Evolutionary conservation across 345 rosid genomes (phyloP), one percentile per base, ranked within the genome.

Genomic region (Barbarea vulgaris): DNA sequence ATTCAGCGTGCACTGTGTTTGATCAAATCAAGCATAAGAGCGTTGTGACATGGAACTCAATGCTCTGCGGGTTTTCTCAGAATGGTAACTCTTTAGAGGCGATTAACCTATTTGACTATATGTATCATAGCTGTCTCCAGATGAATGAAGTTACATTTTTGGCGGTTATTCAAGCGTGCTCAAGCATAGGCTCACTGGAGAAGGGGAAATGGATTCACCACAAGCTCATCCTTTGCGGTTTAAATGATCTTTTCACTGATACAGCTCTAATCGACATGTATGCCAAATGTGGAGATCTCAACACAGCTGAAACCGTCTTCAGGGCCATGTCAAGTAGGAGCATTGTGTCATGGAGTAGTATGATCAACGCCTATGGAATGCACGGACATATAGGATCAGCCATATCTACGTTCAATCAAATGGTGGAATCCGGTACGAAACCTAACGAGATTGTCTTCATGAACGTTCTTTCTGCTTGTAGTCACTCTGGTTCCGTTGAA

Each of bases 401-500:
- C 10, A 68, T 90, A 63, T 83, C 88, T 5, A 79, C 82, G n/a
- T 86, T 93, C 75, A 64, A 61, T 36, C 80, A 79, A 73, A 88
- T 93, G 97, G 78, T 91, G 48, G 79, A 81, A 33, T 80, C 83
- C 1, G 88, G 96, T 48, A 79, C 77, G 10, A 70, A 81, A 76
- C 97, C 98, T 18, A 94, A 91, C 63, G 85, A 85, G 46, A 78
- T 89, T 68, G 88, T 90, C 69, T 91, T 91, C 91, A 91, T 84
- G 89, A 94, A 91, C 66, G 62, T 94, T 36, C 82, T 88, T 21
- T 88, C 89, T 9, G 91, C 96, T 77, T 91, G 98, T 79, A 83
- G 91, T 78, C 98, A 91, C 81, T 81, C 91, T 46, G 97, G 97
- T 72, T 82, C 76, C 4, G 79, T 86, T 18, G 82, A 88, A 80